Percentiles rank a stretch among this genome's conserved stretches.
Evolutionary conservation across 1,284 basidiomycete genomes (phyloP).

Genomic region (Ceratobasidium sp.): DNA sequence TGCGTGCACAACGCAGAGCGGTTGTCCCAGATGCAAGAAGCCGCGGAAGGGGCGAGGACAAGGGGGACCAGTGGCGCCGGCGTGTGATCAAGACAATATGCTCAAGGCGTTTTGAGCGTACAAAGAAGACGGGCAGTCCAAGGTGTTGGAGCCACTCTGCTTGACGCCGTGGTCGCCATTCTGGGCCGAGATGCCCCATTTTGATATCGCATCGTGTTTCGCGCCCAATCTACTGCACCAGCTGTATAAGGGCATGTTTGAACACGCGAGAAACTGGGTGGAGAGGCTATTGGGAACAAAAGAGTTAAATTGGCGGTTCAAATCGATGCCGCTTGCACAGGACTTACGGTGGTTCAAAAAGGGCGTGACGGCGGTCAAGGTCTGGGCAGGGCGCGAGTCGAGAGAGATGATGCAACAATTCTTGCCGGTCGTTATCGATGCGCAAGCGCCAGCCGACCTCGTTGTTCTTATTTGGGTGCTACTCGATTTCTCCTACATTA

Average conservation of each 20-base stretch:
- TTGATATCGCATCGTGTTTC: neutral
- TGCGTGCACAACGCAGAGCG: neutral
- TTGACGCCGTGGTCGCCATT: neutral
- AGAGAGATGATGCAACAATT: too few relatives aligned
- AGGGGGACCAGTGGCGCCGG: neutral
- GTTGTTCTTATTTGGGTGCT: too few relatives aligned
- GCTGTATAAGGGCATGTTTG: constrained; percentile 45
- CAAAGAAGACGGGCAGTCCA: neutral
- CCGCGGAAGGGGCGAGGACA: too few relatives aligned
- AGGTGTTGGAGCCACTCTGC: neutral
- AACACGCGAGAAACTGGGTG: constrained; percentile 39
- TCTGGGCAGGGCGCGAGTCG: too few relatives aligned
- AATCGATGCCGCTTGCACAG: too few relatives aligned
- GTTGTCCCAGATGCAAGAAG: constrained; percentile 7
- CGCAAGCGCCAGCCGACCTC: too few relatives aligned
- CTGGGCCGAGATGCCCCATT: constrained; percentile 10
- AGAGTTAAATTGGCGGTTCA: too few relatives aligned
- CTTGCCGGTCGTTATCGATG: too few relatives aligned
- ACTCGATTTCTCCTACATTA: too few relatives aligned
- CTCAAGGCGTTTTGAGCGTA: neutral
- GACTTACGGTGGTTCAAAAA: too few relatives aligned
- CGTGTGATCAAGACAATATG: too few relatives aligned
- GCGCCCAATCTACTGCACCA: neutral
- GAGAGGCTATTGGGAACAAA: neutral
- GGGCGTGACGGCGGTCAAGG: too few relatives aligned